These are phyloP conservation scores for Yarrowia phangngaensis DNA, from an alignment of 805 yeast species.

Conservation along the genomic window DNA sequence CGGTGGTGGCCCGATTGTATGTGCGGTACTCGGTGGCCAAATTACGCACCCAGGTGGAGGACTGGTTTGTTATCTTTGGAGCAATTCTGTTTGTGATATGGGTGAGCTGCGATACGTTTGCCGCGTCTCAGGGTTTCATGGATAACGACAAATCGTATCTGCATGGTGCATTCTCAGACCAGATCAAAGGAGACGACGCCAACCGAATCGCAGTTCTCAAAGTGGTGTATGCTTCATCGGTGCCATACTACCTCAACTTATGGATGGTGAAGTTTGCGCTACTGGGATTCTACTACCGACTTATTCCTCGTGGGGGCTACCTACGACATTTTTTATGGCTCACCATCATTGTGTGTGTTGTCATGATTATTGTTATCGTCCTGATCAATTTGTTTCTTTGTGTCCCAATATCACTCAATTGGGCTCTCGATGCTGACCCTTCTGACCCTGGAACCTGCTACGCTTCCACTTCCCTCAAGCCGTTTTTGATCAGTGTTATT, in stretches of 20 bases:
- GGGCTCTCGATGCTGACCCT: constrained; percentile 30
- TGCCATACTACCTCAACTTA: constrained; percentile 33
- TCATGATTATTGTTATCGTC: constrained; percentile 29
- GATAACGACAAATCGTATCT: constrained; percentile 30
- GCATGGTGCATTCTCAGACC: constrained; percentile 27
- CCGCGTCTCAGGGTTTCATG: constrained; percentile 32
- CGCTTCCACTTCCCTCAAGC: constrained; percentile 33
- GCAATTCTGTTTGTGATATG: constrained; percentile 32
- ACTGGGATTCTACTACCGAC: constrained; percentile 33
- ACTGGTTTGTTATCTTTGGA: constrained; percentile 31
- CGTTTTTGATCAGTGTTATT: constrained; percentile 32
- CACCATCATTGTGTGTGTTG: constrained; percentile 29
- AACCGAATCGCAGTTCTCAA: constrained; percentile 30
- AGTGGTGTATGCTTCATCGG: constrained; percentile 33
- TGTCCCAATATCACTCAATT: constrained; percentile 33
- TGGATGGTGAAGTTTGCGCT: constrained; percentile 35
- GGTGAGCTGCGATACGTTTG: constrained; percentile 33
- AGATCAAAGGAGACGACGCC: constrained; percentile 27
- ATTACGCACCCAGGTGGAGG: constrained; percentile 34
- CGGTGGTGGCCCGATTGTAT: constrained; percentile 31
- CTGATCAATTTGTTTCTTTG: constrained; percentile 32
- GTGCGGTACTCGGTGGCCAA: constrained; percentile 31
- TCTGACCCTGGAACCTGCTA: constrained; percentile 29
- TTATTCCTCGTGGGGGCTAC: constrained; percentile 33
- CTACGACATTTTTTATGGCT: constrained; percentile 30